phyloP scores from a whole-genome alignment of 2,329 filamentous ascomycete genomes.

The Paecilomyces sp. region DNA sequence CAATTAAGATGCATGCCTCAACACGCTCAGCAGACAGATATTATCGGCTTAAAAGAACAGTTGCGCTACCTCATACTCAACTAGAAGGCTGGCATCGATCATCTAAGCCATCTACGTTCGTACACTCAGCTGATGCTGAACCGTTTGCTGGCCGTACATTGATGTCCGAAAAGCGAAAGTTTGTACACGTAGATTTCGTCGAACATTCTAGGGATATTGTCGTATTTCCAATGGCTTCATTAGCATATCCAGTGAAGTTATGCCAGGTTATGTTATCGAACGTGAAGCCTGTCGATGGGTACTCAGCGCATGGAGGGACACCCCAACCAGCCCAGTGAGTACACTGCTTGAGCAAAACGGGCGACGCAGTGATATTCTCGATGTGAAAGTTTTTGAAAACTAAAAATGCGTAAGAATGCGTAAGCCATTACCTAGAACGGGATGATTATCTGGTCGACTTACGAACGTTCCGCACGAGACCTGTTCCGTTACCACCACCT shows the following conservation, averaged over 20 bases:
- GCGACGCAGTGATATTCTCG: background rate
- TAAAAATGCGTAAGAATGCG: background rate
- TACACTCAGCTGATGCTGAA: background rate
- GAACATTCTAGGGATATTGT: background rate
- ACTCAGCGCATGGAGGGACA: background rate
- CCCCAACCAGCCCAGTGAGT: background rate
- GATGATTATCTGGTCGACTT: background rate
- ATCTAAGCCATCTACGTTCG: background rate
- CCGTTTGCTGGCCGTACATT: background rate
- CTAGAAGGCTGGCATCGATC: background rate
- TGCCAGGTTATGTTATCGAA: background rate
- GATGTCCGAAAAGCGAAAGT: background rate
- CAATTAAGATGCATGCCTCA: background rate
- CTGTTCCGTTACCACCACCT: background rate
- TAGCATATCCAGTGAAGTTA: background rate
- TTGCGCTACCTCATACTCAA: background rate
- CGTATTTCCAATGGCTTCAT: background rate
- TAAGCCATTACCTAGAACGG: background rate
- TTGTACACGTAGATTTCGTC: background rate
- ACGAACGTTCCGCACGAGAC: background rate
- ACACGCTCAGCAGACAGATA: background rate
- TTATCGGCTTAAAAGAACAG: background rate
- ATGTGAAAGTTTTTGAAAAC: background rate
- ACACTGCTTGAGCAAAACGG: background rate
- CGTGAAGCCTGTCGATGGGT: background rate